Conservation (phyloP, 1,139 yeast species). For the Blastobotrys malaysiensis region DNA sequence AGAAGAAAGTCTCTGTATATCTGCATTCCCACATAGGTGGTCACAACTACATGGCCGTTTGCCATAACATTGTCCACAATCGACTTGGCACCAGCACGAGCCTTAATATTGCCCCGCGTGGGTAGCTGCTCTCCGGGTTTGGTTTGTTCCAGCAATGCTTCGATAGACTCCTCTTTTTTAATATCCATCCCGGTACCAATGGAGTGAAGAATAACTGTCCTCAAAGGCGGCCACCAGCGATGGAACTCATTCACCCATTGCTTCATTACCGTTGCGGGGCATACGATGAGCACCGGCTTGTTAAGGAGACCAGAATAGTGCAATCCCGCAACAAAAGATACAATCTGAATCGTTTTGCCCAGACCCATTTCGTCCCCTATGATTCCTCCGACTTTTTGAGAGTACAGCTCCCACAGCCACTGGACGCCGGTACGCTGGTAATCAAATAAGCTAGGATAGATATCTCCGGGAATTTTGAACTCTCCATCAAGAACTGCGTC, state of each 20-base stretch:
- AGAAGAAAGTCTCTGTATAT: conserved; percentile 66
- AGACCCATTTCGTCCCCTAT: conserved; percentile 98
- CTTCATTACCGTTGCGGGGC: conserved; percentile 92
- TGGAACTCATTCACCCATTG: conserved; percentile 98
- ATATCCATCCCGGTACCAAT: conserved; percentile 82
- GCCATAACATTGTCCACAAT: conserved; percentile 47
- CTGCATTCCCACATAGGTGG: conserved; percentile 87
- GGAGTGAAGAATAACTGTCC: conserved; percentile 82
- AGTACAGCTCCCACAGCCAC: conserved; percentile 72
- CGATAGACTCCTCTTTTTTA: conserved; percentile 47
- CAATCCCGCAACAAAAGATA: conserved; percentile 82
- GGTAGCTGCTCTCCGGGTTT: conserved; percentile 39
- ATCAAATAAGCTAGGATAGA: conserved; percentile 78
- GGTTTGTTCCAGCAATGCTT: conserved; percentile 43
- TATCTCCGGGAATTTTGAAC: conserved; percentile 83
- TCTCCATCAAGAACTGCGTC: conserved; percentile 69
- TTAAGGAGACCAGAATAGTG: conserved; percentile 72
- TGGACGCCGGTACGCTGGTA: conserved; percentile 87
- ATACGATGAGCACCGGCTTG: conserved; percentile 80
- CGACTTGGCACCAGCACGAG: conserved; percentile 32
- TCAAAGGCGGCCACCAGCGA: conserved; percentile 95
- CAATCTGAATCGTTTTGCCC: conserved; percentile 91
- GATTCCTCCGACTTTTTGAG: conserved; percentile 88
- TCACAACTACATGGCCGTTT: conserved; percentile 75
- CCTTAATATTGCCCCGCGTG: conserved; percentile 16